Evolutionary conservation across 345 rosid species (phyloP).

Genomic region (Citrus unshiu): DNA sequence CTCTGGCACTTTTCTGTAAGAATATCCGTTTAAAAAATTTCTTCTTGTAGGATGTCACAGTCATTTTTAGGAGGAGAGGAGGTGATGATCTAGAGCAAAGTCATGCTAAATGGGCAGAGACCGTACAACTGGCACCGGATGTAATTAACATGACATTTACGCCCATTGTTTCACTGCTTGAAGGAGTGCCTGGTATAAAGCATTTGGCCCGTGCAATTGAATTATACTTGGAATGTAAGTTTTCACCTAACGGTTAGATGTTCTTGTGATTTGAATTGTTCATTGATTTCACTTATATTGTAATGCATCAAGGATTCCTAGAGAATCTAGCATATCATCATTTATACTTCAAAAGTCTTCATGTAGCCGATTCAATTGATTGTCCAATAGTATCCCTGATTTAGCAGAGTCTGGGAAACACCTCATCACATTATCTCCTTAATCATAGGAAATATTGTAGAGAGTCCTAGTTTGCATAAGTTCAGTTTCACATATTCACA

Average conservation of each 20-base stretch:
- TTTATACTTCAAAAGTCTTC: background rate
- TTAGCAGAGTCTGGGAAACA: background rate
- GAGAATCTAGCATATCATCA: background rate
- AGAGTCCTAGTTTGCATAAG: background rate
- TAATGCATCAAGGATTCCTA: background rate
- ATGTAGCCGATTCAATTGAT: background rate
- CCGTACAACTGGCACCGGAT: slow-evolving; percentile 77
- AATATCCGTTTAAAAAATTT: slow-evolving; percentile 23
- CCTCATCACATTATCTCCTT: background rate
- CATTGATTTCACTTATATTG: background rate
- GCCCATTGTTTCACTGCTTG: slow-evolving; percentile 81
- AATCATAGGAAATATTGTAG: background rate
- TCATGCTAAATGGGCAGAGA: slow-evolving; percentile 84
- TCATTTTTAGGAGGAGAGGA: slow-evolving; percentile 96
- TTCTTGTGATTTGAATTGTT: background rate
- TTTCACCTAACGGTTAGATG: slow-evolving; percentile 3
- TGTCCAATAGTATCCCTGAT: background rate
- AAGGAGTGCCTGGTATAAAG: slow-evolving; percentile 84
- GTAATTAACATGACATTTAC: slow-evolving; percentile 90
- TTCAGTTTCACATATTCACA: background rate
- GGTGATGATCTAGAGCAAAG: slow-evolving; percentile 99
- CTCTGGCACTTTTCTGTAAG: slow-evolving; percentile 4
- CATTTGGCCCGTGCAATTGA: slow-evolving; percentile 86
- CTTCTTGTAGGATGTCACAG: slow-evolving; percentile 92
- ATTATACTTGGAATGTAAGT: slow-evolving; percentile 89